Conservation (phyloP, 148 eudicot genomes). For the Rhododendron griersonianum region DNA sequence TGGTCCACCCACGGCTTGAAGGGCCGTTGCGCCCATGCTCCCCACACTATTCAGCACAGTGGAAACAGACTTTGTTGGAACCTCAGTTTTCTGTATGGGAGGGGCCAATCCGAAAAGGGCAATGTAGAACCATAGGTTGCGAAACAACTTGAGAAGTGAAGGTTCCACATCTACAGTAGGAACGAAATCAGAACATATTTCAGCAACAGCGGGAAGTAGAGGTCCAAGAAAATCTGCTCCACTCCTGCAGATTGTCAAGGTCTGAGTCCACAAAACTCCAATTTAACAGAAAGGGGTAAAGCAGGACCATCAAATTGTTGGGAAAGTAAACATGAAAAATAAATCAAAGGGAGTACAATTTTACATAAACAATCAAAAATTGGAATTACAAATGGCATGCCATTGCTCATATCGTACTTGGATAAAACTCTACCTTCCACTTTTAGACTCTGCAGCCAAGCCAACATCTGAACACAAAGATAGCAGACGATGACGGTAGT, state of each 20-base stretch:
- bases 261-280: not conserved
- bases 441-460: conserved; percentile 96
- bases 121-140: conserved; percentile 95
- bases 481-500: conserved; percentile 87
- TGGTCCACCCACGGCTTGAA: conserved; percentile 97
- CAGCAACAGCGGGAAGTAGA: conserved; percentile 94
- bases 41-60: conserved; percentile 68
- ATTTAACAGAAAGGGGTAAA: not conserved
- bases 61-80: conserved; percentile 56
- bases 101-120: conserved; percentile 99
- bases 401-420: not conserved
- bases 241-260: conserved; percentile 54
- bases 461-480: conserved; percentile 98
- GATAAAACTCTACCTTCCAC: conserved; percentile 68
- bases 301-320: not conserved
- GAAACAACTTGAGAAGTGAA: conserved; percentile 85
- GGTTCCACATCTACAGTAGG: conserved; percentile 86
- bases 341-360: not conserved
- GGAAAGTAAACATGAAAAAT: not conserved
- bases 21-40: conserved; percentile 69
- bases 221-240: conserved; percentile 99
- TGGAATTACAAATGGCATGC: not conserved
- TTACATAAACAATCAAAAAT: not conserved
- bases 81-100: conserved; percentile 68
- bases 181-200: conserved; percentile 92